Evolutionary conservation across 2,329 filamentous ascomycete genomes (phyloP), one percentile per base, ranked within the genome.

Genomic region (Stachybotrys elegans): DNA sequence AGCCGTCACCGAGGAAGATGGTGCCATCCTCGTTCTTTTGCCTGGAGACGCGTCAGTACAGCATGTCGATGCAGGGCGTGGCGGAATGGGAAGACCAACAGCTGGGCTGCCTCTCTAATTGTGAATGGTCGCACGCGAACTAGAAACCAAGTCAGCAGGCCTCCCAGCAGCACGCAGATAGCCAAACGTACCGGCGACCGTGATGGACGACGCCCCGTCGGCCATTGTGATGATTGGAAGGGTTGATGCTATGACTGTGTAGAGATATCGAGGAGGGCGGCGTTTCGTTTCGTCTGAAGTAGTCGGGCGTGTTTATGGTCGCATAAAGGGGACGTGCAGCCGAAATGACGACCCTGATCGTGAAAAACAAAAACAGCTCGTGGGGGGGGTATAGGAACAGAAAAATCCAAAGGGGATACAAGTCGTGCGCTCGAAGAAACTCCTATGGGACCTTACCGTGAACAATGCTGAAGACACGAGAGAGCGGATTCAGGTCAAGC

Each of bases 1-100:
- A 97, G 47, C 93, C 93, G 64, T 98, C 93, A 48, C 93, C 93
- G n/a, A 98, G 79, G 62, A 98, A 98, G 29, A 95, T 67, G 5
- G 88, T 90, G 43, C 84, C 83, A 65, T 96, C 92, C 56, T 98
- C 92, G 57, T 69, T 78, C 60, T 76, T 80, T 42, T 81, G 75
- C 54, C 78, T 81, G 1, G 5, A 9, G 21, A 36, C 23, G 3
- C 8, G 38, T 57, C 45, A 59, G 48, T 25, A 29, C 45, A 46
- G 6, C 19, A 23, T 5, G 6, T 42, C 14, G 22, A 25, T 8
- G 6, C 6, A 8, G 31, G 19, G 31, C n/a, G n/a, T n/a, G n/a
- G n/a, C n/a, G n/a, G n/a, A n/a, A n/a, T n/a, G n/a, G n/a, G 23
- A 14, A 19, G 14, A 40, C 75, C 45, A 72, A 85, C 74, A 98